Percentiles rank a stretch among this genome's conserved stretches.
Conservation (phyloP, 2,329 filamentous ascomycete species). For the Cytospora mali region DNA sequence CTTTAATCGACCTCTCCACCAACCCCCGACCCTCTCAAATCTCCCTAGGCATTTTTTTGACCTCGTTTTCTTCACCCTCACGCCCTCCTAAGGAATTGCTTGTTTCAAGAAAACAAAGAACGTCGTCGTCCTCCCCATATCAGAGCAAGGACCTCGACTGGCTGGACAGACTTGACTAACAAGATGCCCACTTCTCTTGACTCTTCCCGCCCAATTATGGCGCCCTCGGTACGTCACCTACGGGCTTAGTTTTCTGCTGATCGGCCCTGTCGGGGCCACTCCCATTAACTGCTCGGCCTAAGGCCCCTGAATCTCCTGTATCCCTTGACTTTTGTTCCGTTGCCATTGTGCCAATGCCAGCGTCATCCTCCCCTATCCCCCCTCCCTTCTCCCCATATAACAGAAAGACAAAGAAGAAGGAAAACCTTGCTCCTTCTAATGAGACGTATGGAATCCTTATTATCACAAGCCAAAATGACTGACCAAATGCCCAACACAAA, state of each 20-base stretch:
- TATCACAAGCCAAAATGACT: constrained; percentile 8
- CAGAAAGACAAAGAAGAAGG: neutral
- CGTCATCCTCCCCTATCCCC: neutral
- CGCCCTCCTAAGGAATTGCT: neutral
- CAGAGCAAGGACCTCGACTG: neutral
- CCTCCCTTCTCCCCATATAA: neutral
- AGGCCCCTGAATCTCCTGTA: constrained; percentile 18
- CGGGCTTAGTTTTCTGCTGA: constrained; percentile 22
- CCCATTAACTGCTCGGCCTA: neutral
- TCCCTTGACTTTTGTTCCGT: neutral
- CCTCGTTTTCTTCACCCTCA: neutral
- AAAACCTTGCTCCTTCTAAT: neutral
- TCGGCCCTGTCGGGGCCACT: constrained; percentile 13
- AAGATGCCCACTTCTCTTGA: constrained; percentile 62
- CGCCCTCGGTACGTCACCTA: constrained; percentile 57
- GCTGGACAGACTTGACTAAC: constrained; percentile 14
- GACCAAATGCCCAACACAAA: constrained; percentile 10
- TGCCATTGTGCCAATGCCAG: no score
- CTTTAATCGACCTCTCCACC: neutral
- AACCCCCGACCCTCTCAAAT: neutral
- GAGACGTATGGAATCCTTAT: neutral
- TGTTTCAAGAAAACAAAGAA: neutral
- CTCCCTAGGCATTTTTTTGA: constrained; percentile 1
- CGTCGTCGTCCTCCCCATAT: neutral
- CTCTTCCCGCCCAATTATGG: constrained; percentile 64